A percentile compares a stretch with the other conserved stretches of the same genome.
phyloP scores from a whole-genome alignment of 805 yeast genomes.

The Candida suzukii region DNA sequence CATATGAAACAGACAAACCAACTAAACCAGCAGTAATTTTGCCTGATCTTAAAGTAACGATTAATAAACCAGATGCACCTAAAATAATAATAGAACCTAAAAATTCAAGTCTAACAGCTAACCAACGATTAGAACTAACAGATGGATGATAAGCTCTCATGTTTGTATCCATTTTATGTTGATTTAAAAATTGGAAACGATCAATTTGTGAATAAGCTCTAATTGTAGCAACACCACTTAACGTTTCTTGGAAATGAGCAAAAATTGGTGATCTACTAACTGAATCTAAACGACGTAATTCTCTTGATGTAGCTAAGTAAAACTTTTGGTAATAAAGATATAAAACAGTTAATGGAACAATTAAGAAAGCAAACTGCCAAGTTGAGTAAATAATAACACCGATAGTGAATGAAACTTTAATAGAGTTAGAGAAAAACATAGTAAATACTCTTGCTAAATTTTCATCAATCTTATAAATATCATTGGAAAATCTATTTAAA shows the following conservation, averaged over 20 bases:
- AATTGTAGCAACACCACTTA: conserved; percentile 68
- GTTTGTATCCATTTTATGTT: conserved; percentile 71
- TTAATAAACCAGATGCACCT: conserved; percentile 77
- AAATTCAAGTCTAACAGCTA: conserved; percentile 89
- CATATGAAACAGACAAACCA: conserved; percentile 90
- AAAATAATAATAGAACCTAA: conserved; percentile 85
- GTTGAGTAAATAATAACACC: conserved; percentile 78
- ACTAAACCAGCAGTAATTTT: conserved; percentile 80
- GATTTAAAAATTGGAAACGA: conserved; percentile 59
- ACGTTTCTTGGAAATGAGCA: conserved; percentile 80
- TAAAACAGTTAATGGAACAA: conserved; percentile 60
- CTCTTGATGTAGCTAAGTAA: conserved; percentile 72
- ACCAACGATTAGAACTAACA: conserved; percentile 92
- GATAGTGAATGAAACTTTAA: conserved; percentile 68
- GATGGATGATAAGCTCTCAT: conserved; percentile 92
- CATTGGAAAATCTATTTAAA: conserved; percentile 85
- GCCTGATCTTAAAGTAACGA: conserved; percentile 62
- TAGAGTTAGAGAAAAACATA: conserved; percentile 54
- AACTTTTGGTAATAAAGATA: conserved; percentile 71
- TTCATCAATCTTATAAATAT: conserved; percentile 85
- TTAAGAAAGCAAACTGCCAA: conserved; percentile 72
- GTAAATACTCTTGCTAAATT: conserved; percentile 62
- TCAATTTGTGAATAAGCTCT: conserved; percentile 64
- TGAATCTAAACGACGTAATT: conserved; percentile 75
- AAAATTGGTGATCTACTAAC: conserved; percentile 73